Conservation (phyloP, 345 rosid genomes). For the Bruguiera gymnorhiza region DNA sequence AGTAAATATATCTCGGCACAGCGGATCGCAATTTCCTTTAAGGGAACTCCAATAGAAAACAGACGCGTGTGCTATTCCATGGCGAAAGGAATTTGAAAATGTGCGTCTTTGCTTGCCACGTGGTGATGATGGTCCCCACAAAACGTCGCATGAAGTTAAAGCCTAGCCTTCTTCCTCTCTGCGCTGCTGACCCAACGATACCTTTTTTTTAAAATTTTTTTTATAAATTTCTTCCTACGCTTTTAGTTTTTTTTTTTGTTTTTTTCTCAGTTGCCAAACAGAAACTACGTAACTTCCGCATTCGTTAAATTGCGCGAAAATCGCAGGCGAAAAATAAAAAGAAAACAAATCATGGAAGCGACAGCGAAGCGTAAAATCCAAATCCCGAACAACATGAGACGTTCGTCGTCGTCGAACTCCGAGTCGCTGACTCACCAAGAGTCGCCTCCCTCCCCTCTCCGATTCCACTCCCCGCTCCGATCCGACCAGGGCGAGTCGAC, state of each 20-base stretch:
- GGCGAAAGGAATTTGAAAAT: too few relatives aligned
- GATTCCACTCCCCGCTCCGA: conserved; percentile 56
- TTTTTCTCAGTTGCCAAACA: too few relatives aligned
- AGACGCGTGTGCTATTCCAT: not conserved
- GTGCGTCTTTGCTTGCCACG: conserved; percentile 3
- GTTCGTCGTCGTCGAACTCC: conserved; percentile 62
- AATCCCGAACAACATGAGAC: conserved; percentile 43
- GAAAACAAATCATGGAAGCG: not conserved
- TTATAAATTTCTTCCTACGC: too few relatives aligned
- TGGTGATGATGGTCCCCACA: not conserved
- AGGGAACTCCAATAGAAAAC: not conserved
- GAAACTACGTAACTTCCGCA: not conserved
- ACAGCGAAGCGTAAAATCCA: conserved; percentile 13
- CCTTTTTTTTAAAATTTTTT: too few relatives aligned
- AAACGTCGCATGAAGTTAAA: not conserved
- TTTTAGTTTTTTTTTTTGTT: not conserved
- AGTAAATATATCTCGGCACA: not conserved
- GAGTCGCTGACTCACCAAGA: conserved; percentile 40
- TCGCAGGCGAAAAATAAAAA: not conserved
- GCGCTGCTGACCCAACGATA: too few relatives aligned
- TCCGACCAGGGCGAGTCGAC: conserved; percentile 59
- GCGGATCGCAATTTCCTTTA: not conserved
- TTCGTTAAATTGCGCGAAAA: conserved; percentile 6
- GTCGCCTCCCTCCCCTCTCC: conserved; percentile 70
- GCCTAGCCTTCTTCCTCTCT: not conserved